Evolutionary conservation across 306 rosid species (phyloP).

Genomic region (Lathyrus sativus): DNA sequence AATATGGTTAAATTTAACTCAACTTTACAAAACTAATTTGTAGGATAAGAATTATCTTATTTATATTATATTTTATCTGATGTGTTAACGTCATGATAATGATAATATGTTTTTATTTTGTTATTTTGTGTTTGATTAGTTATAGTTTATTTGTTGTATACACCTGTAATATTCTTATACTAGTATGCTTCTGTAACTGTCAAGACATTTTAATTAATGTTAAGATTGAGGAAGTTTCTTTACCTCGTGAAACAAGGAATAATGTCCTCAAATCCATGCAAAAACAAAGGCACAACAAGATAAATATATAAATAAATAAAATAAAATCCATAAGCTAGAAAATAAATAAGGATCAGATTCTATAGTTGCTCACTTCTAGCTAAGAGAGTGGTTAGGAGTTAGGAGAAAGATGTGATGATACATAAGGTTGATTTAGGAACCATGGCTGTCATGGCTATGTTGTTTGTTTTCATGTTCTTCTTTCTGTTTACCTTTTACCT

Average conservation of each 20-base stretch:
- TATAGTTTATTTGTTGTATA: not conserved
- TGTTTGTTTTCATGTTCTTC: conserved; percentile 48
- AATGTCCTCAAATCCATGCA: conserved; percentile 35
- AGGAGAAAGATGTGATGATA: conserved; percentile 38
- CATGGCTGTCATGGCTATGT: conserved; percentile 45
- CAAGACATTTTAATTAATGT: not conserved
- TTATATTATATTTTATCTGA: no score
- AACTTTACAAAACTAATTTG: no score
- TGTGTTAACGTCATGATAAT: no score
- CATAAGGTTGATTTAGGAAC: conserved; percentile 44
- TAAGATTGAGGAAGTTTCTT: conserved; percentile 43
- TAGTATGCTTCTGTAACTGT: not conserved
- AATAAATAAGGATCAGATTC: conserved; percentile 41
- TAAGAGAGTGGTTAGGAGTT: conserved; percentile 64
- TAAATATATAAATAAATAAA: conserved; percentile 15
- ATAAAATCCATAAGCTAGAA: conserved; percentile 36
- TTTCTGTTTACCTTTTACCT: conserved; percentile 61
- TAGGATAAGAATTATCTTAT: no score
- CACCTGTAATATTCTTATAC: not conserved
- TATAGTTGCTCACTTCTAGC: conserved; percentile 50
- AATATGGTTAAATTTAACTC: no score
- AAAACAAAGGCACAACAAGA: conserved; percentile 37
- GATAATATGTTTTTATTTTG: no score
- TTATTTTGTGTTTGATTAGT: not conserved
- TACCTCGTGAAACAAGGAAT: conserved; percentile 40